A percentile compares a stretch with the other conserved stretches of the same genome.
Evolutionary conservation across 345 rosid species (phyloP).

Genomic region (Pistacia vera): DNA sequence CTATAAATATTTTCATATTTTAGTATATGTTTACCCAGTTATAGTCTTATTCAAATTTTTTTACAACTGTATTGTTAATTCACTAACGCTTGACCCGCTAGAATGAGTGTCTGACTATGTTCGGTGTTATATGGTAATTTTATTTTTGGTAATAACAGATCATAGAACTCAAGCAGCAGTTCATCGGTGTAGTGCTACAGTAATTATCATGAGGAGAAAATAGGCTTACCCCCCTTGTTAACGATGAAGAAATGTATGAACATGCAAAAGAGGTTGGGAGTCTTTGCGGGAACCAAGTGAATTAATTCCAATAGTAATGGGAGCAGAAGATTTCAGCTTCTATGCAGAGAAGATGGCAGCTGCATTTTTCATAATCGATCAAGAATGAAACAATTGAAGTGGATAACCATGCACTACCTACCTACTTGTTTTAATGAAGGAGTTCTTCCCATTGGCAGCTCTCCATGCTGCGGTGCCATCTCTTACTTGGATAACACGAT

Average conservation of each 20-base stretch:
- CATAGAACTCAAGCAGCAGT: conserved; percentile 50
- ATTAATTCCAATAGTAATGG: conserved; percentile 35
- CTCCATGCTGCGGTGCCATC: conserved; percentile 60
- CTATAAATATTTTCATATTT: too few species aligned
- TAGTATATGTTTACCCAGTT: too few species aligned
- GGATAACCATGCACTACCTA: conserved; percentile 35
- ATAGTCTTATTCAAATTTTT: too few species aligned
- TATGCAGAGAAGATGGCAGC: conserved; percentile 47
- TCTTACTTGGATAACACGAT: conserved; percentile 39
- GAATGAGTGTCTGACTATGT: too few species aligned
- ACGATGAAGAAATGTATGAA: conserved; percentile 46
- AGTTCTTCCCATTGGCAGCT: conserved; percentile 58
- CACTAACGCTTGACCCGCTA: too few species aligned
- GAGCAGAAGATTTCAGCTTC: conserved; percentile 69
- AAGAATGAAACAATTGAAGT: conserved; percentile 24
- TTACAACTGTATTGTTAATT: too few species aligned
- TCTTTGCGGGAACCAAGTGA: conserved; percentile 38
- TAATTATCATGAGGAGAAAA: conserved; percentile 42
- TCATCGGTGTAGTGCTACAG: conserved; percentile 47
- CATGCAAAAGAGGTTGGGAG: conserved; percentile 46
- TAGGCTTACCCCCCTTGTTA: conserved; percentile 49
- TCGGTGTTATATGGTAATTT: neutral
- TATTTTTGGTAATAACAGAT: conserved; percentile 25
- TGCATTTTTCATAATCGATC: conserved; percentile 44
- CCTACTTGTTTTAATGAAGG: conserved; percentile 47